phyloP scores from a whole-genome alignment of 2,329 filamentous ascomycete species.

The Hypoxylon rubiginosum region DNA sequence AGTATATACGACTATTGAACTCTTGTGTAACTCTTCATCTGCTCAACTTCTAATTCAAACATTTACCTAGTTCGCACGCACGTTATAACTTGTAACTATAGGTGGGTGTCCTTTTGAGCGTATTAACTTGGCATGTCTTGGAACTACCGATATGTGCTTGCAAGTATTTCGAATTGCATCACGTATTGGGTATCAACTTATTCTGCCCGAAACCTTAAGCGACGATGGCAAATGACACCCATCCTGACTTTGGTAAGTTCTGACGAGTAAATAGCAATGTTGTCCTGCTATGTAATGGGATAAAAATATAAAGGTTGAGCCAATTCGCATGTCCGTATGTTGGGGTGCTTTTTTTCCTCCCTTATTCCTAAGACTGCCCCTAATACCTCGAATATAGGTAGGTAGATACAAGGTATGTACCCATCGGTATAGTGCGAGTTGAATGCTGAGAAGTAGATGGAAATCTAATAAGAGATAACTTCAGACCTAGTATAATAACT shows the following conservation, averaged over 20 bases:
- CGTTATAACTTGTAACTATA: neutral
- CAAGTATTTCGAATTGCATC: too few species aligned
- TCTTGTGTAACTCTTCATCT: conserved; percentile 8
- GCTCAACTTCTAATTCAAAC: neutral
- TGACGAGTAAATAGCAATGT: neutral
- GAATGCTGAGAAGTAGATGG: neutral
- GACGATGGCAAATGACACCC: neutral
- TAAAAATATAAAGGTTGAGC: neutral
- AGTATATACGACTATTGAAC: neutral
- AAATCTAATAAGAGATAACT: neutral
- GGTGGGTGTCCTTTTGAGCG: neutral
- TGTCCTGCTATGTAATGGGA: neutral
- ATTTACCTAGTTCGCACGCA: neutral
- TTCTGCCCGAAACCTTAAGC: neutral
- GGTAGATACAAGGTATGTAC: too few species aligned
- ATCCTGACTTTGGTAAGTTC: neutral
- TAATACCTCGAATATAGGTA: neutral
- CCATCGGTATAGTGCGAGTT: neutral
- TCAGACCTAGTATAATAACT: neutral
- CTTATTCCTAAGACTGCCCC: neutral
- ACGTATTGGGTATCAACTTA: neutral
- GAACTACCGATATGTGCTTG: neutral
- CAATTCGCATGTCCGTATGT: neutral
- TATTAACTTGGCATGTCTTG: neutral
- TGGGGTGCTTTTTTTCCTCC: neutral